Base-by-base conservation (phyloP, 768 basidiomycete species). In the Pulveroboletus sp. region DNA sequence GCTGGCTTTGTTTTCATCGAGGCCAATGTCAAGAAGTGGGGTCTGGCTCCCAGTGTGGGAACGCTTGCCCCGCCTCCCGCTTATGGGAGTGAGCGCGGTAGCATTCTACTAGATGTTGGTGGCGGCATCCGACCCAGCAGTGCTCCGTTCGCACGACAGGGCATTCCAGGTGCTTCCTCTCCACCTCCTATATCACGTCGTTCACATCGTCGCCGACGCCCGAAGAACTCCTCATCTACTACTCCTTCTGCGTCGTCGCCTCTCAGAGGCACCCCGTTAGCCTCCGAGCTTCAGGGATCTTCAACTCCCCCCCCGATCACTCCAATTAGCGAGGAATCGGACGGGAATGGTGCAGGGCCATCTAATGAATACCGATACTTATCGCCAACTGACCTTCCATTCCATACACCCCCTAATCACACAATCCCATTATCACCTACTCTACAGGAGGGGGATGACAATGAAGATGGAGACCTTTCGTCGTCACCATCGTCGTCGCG, bases 11-110 rank as follows among this genome's bases (percentile, higher is more conserved):
- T 98, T 35, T 98, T 96, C 60, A 97, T 99, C 61, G 96, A 99
- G 71, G 96, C 96, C 31, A 97, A 99, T 64, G 96, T 99, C 55
- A 99, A 99, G 79, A 98, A 97, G 67, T 99, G 96, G 96, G 96
- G 96, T 15, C 71, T 98, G 30, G 96, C 96, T 31, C 96, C 96
- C 8, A 96, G 93, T 66, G 86, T 94, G 12, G 96, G 96, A 41
- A 98, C 96, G 0, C 78, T 98, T 9, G 95, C 95, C 2, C 96
- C 96, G 14, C 96, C 96, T 27, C 96, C 96, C 6, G 94, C 96
- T 0, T 98, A 98, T 69, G 96, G 96, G 15, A 93, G 89, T 60
- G 96, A 99, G 67, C 80, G 93, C 10, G 96, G 95, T 8, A 95
- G 92, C 64, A 97, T 99, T 50, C 75, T 99, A 8, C 77, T 99